These are phyloP conservation scores for Penicillium odoratum DNA, from an alignment of 495 filamentous ascomycete species.

Conservation along the genomic window DNA sequence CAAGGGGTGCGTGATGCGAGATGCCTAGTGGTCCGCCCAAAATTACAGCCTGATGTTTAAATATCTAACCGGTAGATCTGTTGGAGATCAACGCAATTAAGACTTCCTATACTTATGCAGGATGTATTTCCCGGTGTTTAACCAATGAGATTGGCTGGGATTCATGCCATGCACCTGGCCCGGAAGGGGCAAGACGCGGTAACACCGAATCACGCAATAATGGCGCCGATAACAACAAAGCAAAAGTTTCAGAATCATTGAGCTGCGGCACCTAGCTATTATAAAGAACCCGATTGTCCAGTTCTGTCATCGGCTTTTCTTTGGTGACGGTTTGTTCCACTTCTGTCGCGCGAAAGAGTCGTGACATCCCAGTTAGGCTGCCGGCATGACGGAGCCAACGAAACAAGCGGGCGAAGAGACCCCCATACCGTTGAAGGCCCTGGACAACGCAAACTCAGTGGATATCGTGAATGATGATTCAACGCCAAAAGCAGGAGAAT, in stretches of 20 bases:
- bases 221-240: slow-evolving; percentile 10
- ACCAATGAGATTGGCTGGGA: background rate
- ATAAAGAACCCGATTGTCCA: background rate
- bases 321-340: background rate
- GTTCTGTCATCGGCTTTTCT: background rate
- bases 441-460: background rate
- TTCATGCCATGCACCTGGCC: background rate
- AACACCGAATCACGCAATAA: slow-evolving; percentile 4
- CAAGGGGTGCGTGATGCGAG: background rate
- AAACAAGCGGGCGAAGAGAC: background rate
- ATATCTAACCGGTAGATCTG: background rate
- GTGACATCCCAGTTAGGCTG: background rate
- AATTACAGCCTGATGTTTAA: background rate
- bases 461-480: background rate
- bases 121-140: background rate
- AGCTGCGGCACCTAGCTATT: background rate
- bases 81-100: background rate
- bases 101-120: background rate
- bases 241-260: background rate
- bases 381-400: background rate
- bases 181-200: background rate
- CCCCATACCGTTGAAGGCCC: background rate
- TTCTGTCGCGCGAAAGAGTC: background rate
- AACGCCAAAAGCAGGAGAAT: slow-evolving; percentile 1
- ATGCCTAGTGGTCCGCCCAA: background rate